Conservation (phyloP, 768 basidiomycete species). For the Dacryopinax primogenitus region DNA sequence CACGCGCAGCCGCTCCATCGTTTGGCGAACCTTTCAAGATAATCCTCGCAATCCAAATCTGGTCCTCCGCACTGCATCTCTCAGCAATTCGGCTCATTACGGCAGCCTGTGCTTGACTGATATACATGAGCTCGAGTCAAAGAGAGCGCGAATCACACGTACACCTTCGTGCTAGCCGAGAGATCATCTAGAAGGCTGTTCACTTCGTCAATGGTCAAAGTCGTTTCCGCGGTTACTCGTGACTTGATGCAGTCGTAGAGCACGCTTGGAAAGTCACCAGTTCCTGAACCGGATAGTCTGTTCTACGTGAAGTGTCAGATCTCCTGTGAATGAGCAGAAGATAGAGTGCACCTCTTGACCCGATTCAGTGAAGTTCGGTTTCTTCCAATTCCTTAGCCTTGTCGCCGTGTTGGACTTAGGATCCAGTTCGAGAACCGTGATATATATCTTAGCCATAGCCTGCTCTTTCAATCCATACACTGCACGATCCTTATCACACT, state of each 20-base stretch:
- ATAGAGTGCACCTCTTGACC: background rate
- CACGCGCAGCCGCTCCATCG: background rate
- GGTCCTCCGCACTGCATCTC: slow-evolving; percentile 70
- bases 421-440: slow-evolving; percentile 75
- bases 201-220: slow-evolving; percentile 66
- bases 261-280: slow-evolving; percentile 81
- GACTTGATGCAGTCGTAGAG: slow-evolving; percentile 77
- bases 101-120: slow-evolving; percentile 60
- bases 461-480: slow-evolving; percentile 93
- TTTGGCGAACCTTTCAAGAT: slow-evolving; percentile 62
- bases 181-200: slow-evolving; percentile 73
- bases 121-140: background rate
- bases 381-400: slow-evolving; percentile 81
- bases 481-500: slow-evolving; percentile 47
- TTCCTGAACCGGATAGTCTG: background rate
- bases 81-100: slow-evolving; percentile 52
- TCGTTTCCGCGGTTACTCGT: slow-evolving; percentile 54
- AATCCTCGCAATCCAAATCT: slow-evolving; percentile 91
- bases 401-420: slow-evolving; percentile 68
- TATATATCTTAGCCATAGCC: slow-evolving; percentile 83
- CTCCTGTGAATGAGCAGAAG: background rate
- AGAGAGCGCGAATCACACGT: slow-evolving; percentile 21
- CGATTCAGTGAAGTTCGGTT: slow-evolving; percentile 38
- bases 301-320: background rate
- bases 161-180: slow-evolving; percentile 64